Evolutionary conservation across 208 protist species (phyloP), one percentile per base, ranked within the genome.

Genomic region (Lotmaria passim): DNA sequence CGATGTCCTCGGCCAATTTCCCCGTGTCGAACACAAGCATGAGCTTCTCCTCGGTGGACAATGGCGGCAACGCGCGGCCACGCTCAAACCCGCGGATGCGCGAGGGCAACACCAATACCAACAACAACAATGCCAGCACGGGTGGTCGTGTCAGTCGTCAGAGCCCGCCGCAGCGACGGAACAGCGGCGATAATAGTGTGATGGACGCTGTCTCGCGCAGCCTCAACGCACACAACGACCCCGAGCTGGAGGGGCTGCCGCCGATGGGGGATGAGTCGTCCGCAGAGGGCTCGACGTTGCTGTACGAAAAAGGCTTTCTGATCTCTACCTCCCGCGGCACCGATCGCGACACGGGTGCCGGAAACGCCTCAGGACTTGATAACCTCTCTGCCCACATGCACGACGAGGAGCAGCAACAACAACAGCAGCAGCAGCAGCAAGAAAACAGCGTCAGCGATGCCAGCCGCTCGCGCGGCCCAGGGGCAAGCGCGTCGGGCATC

Each of bases 211-310:
- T 78, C 48, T 78, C 73, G 24, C 75, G 64, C 38, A 67, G 57
- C 41, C 70, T 77, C 23, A 73, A 78, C 67, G 47, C 53, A 31
- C 64, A 73, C 53, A 69, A 73, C 48, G 77, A 82, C 26, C 61
- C 77, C 5, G 77, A 82, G 51, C 36, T 82, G 51, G 73, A 73
- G 43, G 71, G 51, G 48, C 61, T 82, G 30, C 60, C 59, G 50
- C 59, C 52, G 31, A 75, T 75, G 48, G 58, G 28, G 24, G 47
- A 44, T 3, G 43, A 63, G 43, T 63, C 57, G 41, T 63, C 57
- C 21, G 47, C 62, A 26, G 62, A 51, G 4, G 62, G 46, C 17
- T 63, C 48, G 38, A 61, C 58, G n/a, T 36, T 57, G 36, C 70
- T 76, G 19, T 69, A 69, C 28, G 62, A 64, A 1, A 69, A 76